Evolutionary conservation across 257 asterid species (phyloP).

Genomic region (Knoxia roxburghii): DNA sequence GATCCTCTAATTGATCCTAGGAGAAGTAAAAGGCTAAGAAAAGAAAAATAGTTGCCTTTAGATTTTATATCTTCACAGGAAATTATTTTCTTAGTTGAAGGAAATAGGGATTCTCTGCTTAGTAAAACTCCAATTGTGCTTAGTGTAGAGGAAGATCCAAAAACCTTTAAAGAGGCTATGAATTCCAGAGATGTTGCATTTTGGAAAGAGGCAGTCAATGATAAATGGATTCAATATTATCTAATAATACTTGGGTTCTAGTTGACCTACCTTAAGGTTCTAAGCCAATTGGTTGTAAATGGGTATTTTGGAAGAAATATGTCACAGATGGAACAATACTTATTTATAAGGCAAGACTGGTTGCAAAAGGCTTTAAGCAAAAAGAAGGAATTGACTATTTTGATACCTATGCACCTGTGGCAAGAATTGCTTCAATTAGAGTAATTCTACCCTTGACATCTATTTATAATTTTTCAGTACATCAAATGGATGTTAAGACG

Average conservation of each 20-base stretch:
- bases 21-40: not conserved
- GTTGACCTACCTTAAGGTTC: no score
- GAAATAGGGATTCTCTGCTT: not conserved
- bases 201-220: not conserved
- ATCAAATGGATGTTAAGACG: not conserved
- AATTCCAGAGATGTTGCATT: not conserved
- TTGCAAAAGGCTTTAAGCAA: not conserved
- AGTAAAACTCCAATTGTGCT: no score
- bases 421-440: not conserved
- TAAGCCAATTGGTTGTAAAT: not conserved
- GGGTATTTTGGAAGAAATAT: not conserved
- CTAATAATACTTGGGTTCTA: not conserved
- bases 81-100: not conserved
- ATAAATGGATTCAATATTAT: not conserved
- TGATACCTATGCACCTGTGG: not conserved
- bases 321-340: not conserved
- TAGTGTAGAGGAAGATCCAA: not conserved
- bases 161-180: not conserved
- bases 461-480: not conserved
- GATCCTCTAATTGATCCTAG: not conserved
- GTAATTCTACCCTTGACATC: not conserved
- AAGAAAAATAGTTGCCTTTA: not conserved
- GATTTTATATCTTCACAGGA: not conserved
- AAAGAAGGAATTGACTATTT: not conserved
- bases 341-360: not conserved